Evolutionary conservation across 805 yeast genomes (phyloP).

Genomic region (Pichia cephalocereana): DNA sequence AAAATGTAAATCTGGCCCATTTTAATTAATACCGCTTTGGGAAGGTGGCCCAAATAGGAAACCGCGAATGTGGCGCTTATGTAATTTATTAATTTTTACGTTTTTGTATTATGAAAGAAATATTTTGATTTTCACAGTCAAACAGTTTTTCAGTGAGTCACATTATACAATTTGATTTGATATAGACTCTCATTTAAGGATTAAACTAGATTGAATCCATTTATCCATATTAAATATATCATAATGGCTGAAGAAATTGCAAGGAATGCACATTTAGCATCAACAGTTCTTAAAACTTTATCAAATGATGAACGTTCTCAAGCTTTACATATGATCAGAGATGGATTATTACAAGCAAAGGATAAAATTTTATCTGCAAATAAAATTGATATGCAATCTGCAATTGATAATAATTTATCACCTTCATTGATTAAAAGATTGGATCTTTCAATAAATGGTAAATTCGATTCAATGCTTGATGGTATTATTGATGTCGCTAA

Average conservation of each 20-base stretch:
- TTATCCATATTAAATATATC: too few species aligned
- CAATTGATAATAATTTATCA: constrained; percentile 51
- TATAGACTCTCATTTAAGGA: too few species aligned
- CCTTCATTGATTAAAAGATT: constrained; percentile 72
- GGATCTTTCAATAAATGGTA: constrained; percentile 73
- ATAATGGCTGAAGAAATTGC: constrained; percentile 70
- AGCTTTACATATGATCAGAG: constrained; percentile 67
- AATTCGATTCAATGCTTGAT: constrained; percentile 88
- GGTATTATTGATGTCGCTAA: constrained; percentile 89
- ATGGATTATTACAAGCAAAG: constrained; percentile 52
- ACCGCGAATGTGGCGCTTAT: too few species aligned
- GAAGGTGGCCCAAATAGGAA: too few species aligned
- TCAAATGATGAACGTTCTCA: constrained; percentile 61
- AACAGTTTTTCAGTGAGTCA: background rate
- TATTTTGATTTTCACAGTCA: too few species aligned
- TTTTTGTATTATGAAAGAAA: too few species aligned
- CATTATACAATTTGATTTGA: background rate
- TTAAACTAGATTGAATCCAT: too few species aligned
- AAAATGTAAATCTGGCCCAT: too few species aligned
- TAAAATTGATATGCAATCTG: constrained; percentile 61
- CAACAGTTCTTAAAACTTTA: constrained; percentile 72
- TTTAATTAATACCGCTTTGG: too few species aligned
- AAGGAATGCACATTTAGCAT: constrained; percentile 69
- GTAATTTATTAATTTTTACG: background rate
- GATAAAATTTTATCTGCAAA: constrained; percentile 64